These are phyloP conservation scores for Endothia cerciana DNA, from an alignment of 2,329 filamentous ascomycete genomes.

Conservation along the genomic window DNA sequence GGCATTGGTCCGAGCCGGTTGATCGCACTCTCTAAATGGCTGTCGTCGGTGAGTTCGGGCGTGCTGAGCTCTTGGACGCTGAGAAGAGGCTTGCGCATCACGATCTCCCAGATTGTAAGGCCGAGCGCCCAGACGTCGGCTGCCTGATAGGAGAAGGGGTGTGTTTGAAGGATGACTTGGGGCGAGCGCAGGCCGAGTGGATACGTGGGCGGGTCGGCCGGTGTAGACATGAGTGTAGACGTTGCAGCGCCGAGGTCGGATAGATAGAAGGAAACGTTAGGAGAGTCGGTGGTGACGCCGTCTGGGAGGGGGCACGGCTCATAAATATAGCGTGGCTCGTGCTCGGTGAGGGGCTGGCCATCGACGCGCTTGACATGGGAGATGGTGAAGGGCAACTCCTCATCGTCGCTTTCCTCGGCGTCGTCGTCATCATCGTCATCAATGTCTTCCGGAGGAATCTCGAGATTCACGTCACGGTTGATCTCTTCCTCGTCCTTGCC, in stretches of 20 bases:
- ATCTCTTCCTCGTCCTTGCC: neutral
- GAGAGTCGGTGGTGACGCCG: neutral
- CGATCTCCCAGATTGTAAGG: constrained; percentile 1
- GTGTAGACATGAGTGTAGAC: neutral
- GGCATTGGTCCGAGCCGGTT: neutral
- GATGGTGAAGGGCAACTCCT: neutral
- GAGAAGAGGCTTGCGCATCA: constrained; percentile 4
- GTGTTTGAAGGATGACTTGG: constrained; percentile 1
- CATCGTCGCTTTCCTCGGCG: neutral
- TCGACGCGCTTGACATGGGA: neutral
- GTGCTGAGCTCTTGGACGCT: neutral
- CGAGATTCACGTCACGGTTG: constrained; percentile 2
- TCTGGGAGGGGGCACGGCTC: constrained; percentile 5
- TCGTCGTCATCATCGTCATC: neutral
- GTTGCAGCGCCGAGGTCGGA: constrained; percentile 1
- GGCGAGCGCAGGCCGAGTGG: constrained; percentile 6
- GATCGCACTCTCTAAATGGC: constrained; percentile 1
- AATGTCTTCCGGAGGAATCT: neutral
- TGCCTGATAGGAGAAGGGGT: constrained; percentile 7
- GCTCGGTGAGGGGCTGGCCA: neutral
- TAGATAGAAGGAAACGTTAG: neutral
- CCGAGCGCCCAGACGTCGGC: constrained; percentile 6
- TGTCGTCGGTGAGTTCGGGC: constrained; percentile 2
- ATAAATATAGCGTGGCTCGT: neutral
- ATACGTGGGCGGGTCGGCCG: neutral